Evolutionary conservation across 441 rosid species (phyloP), one percentile per base, ranked within the genome.

Genomic region (Erysimum pusillum): DNA sequence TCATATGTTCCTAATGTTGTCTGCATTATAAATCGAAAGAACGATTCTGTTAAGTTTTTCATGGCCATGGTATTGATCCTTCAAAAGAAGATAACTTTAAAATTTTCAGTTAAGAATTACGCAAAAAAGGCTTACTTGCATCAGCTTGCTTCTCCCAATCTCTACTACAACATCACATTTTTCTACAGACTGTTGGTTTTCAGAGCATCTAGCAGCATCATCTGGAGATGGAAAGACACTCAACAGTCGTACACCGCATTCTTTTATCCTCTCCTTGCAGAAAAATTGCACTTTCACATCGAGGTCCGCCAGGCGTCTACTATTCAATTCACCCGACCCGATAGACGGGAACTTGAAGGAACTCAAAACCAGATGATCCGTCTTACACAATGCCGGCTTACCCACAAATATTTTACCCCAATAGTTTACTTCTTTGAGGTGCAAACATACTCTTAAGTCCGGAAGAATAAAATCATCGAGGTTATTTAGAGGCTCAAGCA

Each of bases 201-300:
- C 28, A 31, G 54, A 69, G 25, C 41, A 46, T 15, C 15, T 9
- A 35, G 6, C 51, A 6, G 49, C 22, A 60, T 11, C 39, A n/a
- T 25, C 18, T 9, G 0, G 11, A 51, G 20, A 52, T 39, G 22
- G n/a, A 15, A 11, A 63, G 14, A 31, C 6, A 13, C 36, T 17
- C 52, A 57, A 22, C 22, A 74, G 5, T 25, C n/a, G 39, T 74
- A 74, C 1, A 35, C 72, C 73, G 12, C 72, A 65, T 49, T 58
- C 72, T 74, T 57, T 65, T n/a, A 74, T 71, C 49, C 13, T 45
- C 28, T 4, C 20, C 10, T 5, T 12, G 9, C 2, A 2, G 32
- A 13, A 12, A 72, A 73, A 73, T 22, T 32, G 0, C 2, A 64
- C 20, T 11, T 2, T 1, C 22, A 53, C 7, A 10, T 53, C 18